Conservation (phyloP, 768 basidiomycete species). For the Lactarius hatsudake region DNA sequence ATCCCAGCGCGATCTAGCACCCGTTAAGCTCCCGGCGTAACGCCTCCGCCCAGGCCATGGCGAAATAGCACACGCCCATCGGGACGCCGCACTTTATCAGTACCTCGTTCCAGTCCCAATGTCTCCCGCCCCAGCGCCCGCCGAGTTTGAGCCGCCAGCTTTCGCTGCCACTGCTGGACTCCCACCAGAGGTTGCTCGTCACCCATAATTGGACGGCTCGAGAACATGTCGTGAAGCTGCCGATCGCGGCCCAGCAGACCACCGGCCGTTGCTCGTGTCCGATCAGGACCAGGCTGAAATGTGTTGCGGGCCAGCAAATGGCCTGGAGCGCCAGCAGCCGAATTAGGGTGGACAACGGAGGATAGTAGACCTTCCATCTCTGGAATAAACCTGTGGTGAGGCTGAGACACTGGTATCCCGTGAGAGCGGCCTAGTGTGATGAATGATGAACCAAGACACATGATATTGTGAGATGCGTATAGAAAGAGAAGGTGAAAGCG, state of each 20-base stretch:
- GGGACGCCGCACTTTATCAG: constrained; percentile 68
- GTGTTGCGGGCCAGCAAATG: constrained; percentile 95
- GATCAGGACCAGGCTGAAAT: constrained; percentile 74
- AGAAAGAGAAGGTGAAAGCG: background rate
- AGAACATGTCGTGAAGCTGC: constrained; percentile 81
- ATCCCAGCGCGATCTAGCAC: constrained; percentile 18
- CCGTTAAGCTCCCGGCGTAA: constrained; percentile 40
- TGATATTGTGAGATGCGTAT: background rate
- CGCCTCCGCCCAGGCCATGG: constrained; percentile 70
- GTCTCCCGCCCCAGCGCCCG: constrained; percentile 53
- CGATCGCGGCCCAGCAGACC: constrained; percentile 88
- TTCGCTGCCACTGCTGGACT: constrained; percentile 17
- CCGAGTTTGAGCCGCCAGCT: constrained; percentile 28
- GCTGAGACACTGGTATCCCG: constrained; percentile 84
- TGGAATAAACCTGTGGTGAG: constrained; percentile 86
- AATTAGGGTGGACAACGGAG: constrained; percentile 82
- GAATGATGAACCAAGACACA: background rate
- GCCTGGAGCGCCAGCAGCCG: constrained; percentile 90
- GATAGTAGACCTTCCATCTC: constrained; percentile 90
- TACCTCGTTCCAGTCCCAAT: constrained; percentile 83
- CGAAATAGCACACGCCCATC: constrained; percentile 67
- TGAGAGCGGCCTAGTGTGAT: constrained; percentile 67
- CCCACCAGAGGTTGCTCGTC: constrained; percentile 71
- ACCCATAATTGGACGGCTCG: constrained; percentile 93
- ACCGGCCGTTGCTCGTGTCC: constrained; percentile 69